phyloP scores from a whole-genome alignment of 331 rosid genomes.

The Acacia pycnantha region DNA sequence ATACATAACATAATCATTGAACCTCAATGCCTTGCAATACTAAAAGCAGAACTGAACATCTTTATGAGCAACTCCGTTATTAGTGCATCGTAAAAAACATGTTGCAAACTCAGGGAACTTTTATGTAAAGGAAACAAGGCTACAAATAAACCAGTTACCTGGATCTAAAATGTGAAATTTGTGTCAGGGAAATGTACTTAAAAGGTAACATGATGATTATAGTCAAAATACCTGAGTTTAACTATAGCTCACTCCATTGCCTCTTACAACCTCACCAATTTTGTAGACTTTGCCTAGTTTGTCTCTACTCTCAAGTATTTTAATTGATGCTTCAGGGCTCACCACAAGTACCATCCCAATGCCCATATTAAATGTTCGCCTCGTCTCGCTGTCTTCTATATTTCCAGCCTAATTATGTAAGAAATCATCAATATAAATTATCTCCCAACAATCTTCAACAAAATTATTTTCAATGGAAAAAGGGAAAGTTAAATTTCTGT shows the following conservation, averaged over 20 bases:
- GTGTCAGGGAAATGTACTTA: slow-evolving; percentile 12
- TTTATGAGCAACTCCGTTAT: background rate
- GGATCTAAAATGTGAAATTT: slow-evolving; percentile 9
- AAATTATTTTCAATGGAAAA: background rate
- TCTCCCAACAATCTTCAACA: slow-evolving; percentile 24
- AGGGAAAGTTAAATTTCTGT: too few relatives aligned
- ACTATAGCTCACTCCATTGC: slow-evolving; percentile 55
- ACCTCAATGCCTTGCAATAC: slow-evolving; percentile 3
- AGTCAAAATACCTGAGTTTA: slow-evolving; percentile 7
- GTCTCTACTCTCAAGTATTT: slow-evolving; percentile 46
- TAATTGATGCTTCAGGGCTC: slow-evolving; percentile 53
- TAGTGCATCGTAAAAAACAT: background rate
- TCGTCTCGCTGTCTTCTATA: slow-evolving; percentile 73
- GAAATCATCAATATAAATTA: background rate
- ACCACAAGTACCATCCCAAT: slow-evolving; percentile 89
- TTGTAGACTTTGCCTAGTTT: slow-evolving; percentile 42
- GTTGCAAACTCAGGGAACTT: slow-evolving; percentile 1
- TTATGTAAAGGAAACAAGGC: slow-evolving; percentile 2
- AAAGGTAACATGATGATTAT: background rate
- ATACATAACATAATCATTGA: background rate
- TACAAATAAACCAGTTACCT: background rate
- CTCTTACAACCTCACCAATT: slow-evolving; percentile 70
- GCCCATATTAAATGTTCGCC: slow-evolving; percentile 91
- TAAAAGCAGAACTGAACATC: background rate
- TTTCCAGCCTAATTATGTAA: slow-evolving; percentile 67